Conservation (phyloP, 148 eudicot genomes). For the Limonium bicolor region DNA sequence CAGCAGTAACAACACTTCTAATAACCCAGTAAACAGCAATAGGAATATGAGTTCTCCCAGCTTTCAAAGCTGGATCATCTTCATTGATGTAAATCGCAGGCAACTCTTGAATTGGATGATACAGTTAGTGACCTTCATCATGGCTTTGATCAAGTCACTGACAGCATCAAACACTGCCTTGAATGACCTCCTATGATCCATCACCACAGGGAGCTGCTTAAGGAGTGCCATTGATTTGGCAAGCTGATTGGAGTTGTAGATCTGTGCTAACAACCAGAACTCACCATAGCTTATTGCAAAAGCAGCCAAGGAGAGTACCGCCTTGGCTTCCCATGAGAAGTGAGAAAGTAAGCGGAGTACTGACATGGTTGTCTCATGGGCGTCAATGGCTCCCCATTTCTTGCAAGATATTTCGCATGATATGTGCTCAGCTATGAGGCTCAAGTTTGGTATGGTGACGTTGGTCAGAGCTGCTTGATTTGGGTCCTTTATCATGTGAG, state of each 20-base stretch:
- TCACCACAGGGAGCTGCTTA: slow-evolving; percentile 14
- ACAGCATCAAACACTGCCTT: slow-evolving; percentile 21
- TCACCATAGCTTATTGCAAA: slow-evolving; percentile 29
- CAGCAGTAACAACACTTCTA: slow-evolving; percentile 28
- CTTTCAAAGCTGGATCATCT: slow-evolving; percentile 16
- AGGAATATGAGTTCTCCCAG: slow-evolving; percentile 19
- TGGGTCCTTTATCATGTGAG: background rate
- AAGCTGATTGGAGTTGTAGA: slow-evolving; percentile 25
- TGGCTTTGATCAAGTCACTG: slow-evolving; percentile 17
- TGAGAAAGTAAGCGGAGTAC: slow-evolving; percentile 13
- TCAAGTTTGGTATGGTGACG: slow-evolving; percentile 14
- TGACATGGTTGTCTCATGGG: slow-evolving; percentile 21
- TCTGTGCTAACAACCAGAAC: slow-evolving; percentile 39
- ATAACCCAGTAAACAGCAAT: slow-evolving; percentile 31
- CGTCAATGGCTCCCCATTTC: slow-evolving; percentile 20
- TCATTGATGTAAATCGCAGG: slow-evolving; percentile 14
- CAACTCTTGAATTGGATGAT: slow-evolving; percentile 16
- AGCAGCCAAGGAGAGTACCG: slow-evolving; percentile 28
- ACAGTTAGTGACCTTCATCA: slow-evolving; percentile 16
- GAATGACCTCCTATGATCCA: slow-evolving; percentile 22
- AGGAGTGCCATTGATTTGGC: slow-evolving; percentile 36
- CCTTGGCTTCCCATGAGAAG: slow-evolving; percentile 36
- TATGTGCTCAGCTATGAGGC: slow-evolving; percentile 16
- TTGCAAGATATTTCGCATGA: slow-evolving; percentile 27
- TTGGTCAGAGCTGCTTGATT: background rate